These are phyloP conservation scores for Boletus rufocinnamomeus DNA, from an alignment of 768 basidiomycete genomes.

Conservation along the genomic window DNA sequence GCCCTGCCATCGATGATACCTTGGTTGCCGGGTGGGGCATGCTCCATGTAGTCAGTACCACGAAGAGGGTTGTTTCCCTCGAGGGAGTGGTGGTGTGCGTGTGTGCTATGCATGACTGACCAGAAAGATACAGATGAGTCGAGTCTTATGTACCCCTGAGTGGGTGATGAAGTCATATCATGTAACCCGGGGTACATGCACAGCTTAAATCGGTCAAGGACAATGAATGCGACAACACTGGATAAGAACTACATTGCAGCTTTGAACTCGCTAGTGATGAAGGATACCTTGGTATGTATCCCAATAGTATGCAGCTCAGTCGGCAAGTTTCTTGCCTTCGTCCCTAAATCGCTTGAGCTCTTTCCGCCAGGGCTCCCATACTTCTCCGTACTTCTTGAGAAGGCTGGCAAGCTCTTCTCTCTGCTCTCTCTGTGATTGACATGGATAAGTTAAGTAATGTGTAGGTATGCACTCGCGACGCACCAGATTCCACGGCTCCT, in stretches of 20 bases:
- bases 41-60: slow-evolving; percentile 19
- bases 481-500: slow-evolving; percentile 83
- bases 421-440: slow-evolving; percentile 67
- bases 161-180: slow-evolving; percentile 20
- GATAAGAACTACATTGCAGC: slow-evolving; percentile 1
- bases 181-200: background rate
- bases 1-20: slow-evolving; percentile 26
- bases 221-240: background rate
- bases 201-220: background rate
- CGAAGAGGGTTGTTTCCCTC: slow-evolving; percentile 20
- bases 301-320: slow-evolving; percentile 19
- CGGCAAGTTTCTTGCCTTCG: slow-evolving; percentile 60
- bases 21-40: slow-evolving; percentile 14
- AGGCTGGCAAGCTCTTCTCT: slow-evolving; percentile 72
- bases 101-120: slow-evolving; percentile 13
- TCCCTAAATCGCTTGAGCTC: slow-evolving; percentile 79
- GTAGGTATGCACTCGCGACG: slow-evolving; percentile 33
- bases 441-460: background rate
- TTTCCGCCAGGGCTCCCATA: slow-evolving; percentile 82
- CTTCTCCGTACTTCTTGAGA: slow-evolving; percentile 82
- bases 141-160: background rate
- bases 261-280: background rate
- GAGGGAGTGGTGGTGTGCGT: slow-evolving; percentile 25
- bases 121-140: background rate
- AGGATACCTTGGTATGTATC: background rate